Conservation (phyloP, 2,329 filamentous ascomycete genomes). For the Macrophomina phaseolina region DNA sequence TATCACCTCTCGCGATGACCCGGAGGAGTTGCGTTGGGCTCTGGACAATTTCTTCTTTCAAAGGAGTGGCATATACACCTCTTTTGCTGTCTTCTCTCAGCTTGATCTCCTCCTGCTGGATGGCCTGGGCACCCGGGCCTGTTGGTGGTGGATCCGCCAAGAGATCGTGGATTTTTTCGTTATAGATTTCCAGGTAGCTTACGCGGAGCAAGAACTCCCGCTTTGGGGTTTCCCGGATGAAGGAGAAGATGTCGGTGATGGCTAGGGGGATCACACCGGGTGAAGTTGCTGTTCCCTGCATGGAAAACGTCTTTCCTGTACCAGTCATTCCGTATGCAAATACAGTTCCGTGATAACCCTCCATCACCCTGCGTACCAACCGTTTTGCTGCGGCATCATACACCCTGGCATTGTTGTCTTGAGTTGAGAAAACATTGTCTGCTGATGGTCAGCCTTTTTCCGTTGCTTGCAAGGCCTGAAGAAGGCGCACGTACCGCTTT, state of each 20-base stretch:
- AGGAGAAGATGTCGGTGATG: conserved; percentile 98
- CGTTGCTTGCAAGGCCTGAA: conserved; percentile 21
- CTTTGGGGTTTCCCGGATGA: conserved; percentile 94
- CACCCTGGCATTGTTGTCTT: conserved; percentile 92
- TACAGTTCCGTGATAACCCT: conserved; percentile 97
- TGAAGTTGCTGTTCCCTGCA: conserved; percentile 96
- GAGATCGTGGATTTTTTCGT: conserved; percentile 94
- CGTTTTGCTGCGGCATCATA: conserved; percentile 95
- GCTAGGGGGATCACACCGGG: conserved; percentile 96
- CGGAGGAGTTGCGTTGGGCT: conserved; percentile 93
- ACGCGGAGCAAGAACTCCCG: conserved; percentile 93
- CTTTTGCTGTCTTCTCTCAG: conserved; percentile 94
- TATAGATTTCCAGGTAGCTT: conserved; percentile 98
- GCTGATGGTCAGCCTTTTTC: conserved; percentile 20
- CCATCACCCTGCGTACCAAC: conserved; percentile 94
- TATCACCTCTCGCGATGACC: conserved; percentile 93
- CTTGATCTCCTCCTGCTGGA: conserved; percentile 89
- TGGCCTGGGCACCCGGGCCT: conserved; percentile 51
- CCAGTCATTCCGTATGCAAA: conserved; percentile 99
- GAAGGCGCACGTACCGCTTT: conserved; percentile 71
- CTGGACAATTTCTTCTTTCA: conserved; percentile 99
- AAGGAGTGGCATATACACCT: conserved; percentile 91
- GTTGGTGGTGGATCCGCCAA: conserved; percentile 72
- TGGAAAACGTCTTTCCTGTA: conserved; percentile 98
- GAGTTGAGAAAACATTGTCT: conserved; percentile 96